These are phyloP conservation scores for Daldinia sp. DNA, from an alignment of 2,329 filamentous ascomycete genomes.

Conservation along the genomic window DNA sequence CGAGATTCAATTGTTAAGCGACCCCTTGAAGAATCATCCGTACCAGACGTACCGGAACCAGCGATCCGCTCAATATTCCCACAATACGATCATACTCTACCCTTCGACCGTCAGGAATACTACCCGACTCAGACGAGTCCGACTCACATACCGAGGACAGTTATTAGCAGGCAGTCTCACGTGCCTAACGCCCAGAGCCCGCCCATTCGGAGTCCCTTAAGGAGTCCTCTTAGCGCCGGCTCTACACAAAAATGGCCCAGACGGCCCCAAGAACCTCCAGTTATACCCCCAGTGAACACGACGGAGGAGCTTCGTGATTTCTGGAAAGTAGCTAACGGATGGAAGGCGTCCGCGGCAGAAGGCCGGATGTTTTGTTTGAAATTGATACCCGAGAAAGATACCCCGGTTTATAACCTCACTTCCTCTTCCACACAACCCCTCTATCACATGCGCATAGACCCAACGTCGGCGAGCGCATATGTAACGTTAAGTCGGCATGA, in stretches of 20 bases:
- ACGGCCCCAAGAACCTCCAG: constrained; percentile 57
- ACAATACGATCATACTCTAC: constrained; percentile 75
- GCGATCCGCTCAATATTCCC: constrained; percentile 80
- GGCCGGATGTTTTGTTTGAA: constrained; percentile 70
- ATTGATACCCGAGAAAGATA: constrained; percentile 67
- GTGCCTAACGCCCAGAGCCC: constrained; percentile 55
- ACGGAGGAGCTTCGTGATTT: constrained; percentile 73
- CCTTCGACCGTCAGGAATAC: constrained; percentile 77
- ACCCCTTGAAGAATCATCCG: constrained; percentile 56
- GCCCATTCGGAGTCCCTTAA: constrained; percentile 49
- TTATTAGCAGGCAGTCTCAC: constrained; percentile 75
- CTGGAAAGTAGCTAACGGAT: constrained; percentile 78
- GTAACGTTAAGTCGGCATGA: constrained; percentile 71
- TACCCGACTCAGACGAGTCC: constrained; percentile 75
- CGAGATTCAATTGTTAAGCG: constrained; percentile 69
- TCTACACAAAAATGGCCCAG: constrained; percentile 52
- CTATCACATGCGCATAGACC: constrained; percentile 74
- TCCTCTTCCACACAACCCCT: constrained; percentile 72
- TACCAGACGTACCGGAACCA: constrained; percentile 45
- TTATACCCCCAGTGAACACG: constrained; percentile 64
- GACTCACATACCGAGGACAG: constrained; percentile 70
- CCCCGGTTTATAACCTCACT: constrained; percentile 75
- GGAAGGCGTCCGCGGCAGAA: constrained; percentile 71
- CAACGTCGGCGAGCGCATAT: constrained; percentile 72
- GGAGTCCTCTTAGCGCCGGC: constrained; percentile 51